Base-by-base conservation (phyloP, 257 asterid species). In the Jacaranda mimosifolia region DNA sequence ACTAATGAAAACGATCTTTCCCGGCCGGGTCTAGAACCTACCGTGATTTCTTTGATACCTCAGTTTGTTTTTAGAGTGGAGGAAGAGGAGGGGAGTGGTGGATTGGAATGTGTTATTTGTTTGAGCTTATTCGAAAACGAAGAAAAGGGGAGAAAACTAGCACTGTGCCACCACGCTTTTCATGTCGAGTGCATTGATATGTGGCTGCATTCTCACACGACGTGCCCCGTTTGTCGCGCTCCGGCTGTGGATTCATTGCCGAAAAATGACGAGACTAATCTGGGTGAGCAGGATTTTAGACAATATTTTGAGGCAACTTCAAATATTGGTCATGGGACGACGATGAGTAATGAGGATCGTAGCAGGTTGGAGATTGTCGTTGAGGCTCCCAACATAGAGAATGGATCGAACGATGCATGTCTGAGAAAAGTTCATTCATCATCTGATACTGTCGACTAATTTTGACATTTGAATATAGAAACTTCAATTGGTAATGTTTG, bases 131-230 rank as follows among this genome's bases (percentile, higher is more conserved):
- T 91, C n/a, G 88, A 77, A 70, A 81, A 81, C 3, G 86, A 64
- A 48, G 87, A 91, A 52, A 12, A 75, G 55, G 88, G 90, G 0
- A 77, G 90, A 73, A 85, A 63, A 63, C 73, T 91, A 36, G 76
- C 82, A 0, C 35, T 74, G 32, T 91, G 97, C 17, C 40, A 82
- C 48, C 97, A 91, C 67, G 81, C 83, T 7, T 89, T 91, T 74
- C 97, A 91, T 52, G 89, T 86, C 1, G 91, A 80, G 5, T 91
- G 97, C 70, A 88, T 91, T 51, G 93, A 91, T 56, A 88, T 83
- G 90, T 91, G 97, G 95, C 83, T 89, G 46, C 77, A 73, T 72
- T 91, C 92, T 40, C 97, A 91, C 70, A 53, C 84, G 0, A 85
- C 88, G 4, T 91, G 97, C 57, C 97, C 97, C 1, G 69, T 88